phyloP scores from a whole-genome alignment of 768 basidiomycete genomes.

The Lactarius quietus region DNA sequence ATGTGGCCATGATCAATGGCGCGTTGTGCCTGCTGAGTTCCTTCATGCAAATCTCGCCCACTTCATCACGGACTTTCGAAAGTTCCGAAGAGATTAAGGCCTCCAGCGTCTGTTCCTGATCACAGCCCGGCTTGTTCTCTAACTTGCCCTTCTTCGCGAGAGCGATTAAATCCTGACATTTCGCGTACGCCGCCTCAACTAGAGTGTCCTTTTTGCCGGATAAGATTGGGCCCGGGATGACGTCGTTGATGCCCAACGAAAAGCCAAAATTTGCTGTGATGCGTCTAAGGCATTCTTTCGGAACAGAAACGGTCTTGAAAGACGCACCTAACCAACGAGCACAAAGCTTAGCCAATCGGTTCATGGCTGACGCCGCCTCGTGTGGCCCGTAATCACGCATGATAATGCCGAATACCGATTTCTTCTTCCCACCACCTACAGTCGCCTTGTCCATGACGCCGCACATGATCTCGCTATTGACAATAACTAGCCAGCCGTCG shows the following conservation, averaged over 20 bases:
- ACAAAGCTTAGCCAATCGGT: constrained; percentile 90
- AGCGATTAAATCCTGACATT: constrained; percentile 84
- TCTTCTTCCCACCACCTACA: constrained; percentile 98
- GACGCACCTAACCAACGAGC: constrained; percentile 84
- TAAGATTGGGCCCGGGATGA: constrained; percentile 90
- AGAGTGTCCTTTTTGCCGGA: constrained; percentile 75
- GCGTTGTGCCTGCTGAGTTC: constrained; percentile 98
- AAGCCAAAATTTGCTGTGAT: constrained; percentile 90
- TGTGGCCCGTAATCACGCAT: constrained; percentile 94
- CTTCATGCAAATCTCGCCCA: constrained; percentile 96
- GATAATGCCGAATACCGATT: constrained; percentile 97
- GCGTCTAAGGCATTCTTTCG: constrained; percentile 19
- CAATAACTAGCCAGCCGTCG: constrained; percentile 95
- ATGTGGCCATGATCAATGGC: constrained; percentile 97
- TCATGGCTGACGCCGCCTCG: constrained; percentile 94
- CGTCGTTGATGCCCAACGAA: constrained; percentile 97
- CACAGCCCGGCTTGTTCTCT: constrained; percentile 96
- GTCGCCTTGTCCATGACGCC: constrained; percentile 99
- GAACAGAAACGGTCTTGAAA: constrained; percentile 10
- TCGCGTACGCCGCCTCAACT: constrained; percentile 84
- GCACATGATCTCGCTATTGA: constrained; percentile 99
- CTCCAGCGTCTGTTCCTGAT: constrained; percentile 96
- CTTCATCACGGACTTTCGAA: constrained; percentile 93
- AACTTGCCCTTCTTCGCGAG: constrained; percentile 87
- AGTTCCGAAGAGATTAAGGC: constrained; percentile 91